Evolutionary conservation across 1,139 yeast genomes (phyloP).

Genomic region (Yamadazyma atlantica): DNA sequence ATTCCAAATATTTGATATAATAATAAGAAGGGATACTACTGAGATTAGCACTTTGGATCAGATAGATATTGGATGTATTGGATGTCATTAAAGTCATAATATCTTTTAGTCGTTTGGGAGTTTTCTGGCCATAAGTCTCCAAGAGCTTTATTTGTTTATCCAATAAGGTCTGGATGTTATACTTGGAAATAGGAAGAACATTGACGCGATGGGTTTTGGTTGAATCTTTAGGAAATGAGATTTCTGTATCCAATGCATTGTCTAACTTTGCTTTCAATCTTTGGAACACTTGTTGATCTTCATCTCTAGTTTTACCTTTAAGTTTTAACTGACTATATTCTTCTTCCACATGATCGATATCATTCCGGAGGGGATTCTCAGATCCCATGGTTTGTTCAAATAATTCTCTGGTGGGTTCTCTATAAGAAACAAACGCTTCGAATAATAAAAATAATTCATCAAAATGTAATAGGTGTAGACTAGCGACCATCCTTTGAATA

Average conservation of each 20-base stretch:
- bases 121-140: slow-evolving; percentile 53
- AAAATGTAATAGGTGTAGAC: slow-evolving; percentile 55
- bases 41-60: slow-evolving; percentile 47
- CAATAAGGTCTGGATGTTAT: slow-evolving; percentile 52
- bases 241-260: slow-evolving; percentile 19
- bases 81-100: slow-evolving; percentile 48
- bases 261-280: slow-evolving; percentile 22
- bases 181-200: slow-evolving; percentile 45
- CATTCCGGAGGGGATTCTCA: not conserved
- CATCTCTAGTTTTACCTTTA: slow-evolving; percentile 9
- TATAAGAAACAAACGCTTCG: slow-evolving; percentile 51
- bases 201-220: slow-evolving; percentile 12
- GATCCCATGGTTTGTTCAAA: slow-evolving; percentile 11
- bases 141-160: slow-evolving; percentile 57
- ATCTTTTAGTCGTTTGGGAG: slow-evolving; percentile 45
- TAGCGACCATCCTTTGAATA: slow-evolving; percentile 39
- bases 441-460: slow-evolving; percentile 57
- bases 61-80: slow-evolving; percentile 38
- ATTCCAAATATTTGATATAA: slow-evolving; percentile 64
- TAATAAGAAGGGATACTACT: slow-evolving; percentile 59
- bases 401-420: slow-evolving; percentile 34
- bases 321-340: not conserved
- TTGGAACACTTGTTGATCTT: slow-evolving; percentile 19
- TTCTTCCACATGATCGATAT: slow-evolving; percentile 3
- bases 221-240: slow-evolving; percentile 17